These are phyloP conservation scores for Phaffia rhodozyma DNA, from an alignment of 1,284 basidiomycete species.

Conservation along the genomic window DNA sequence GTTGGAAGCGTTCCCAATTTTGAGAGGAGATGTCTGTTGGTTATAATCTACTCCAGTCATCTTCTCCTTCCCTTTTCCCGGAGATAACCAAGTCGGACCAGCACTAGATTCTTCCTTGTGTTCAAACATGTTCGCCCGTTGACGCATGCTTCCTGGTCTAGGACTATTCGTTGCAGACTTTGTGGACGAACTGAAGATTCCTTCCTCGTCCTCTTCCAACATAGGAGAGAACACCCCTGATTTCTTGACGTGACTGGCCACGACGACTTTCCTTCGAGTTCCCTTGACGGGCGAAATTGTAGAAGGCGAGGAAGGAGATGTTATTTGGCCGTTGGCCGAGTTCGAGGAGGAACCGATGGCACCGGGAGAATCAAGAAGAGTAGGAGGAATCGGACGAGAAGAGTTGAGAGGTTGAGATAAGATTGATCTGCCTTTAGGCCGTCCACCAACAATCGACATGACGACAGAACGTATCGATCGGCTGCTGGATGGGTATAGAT, in stretches of 20 bases:
- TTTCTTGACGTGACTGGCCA: background rate
- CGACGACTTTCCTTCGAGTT: background rate
- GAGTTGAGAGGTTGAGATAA: background rate
- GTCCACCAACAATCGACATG: no score
- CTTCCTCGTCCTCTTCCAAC: conserved; percentile 15
- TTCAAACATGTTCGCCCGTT: no score
- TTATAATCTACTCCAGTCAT: background rate
- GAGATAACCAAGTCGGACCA: background rate
- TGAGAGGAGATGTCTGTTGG: background rate
- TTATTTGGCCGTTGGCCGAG: background rate
- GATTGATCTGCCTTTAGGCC: no score
- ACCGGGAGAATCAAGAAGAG: background rate
- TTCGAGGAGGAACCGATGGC: background rate
- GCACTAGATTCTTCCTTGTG: no score
- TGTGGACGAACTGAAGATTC: conserved; percentile 2
- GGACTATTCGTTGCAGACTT: no score
- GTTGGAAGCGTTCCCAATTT: no score
- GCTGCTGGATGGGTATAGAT: no score
- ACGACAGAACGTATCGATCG: no score
- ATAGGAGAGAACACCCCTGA: conserved; percentile 10
- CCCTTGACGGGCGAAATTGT: no score
- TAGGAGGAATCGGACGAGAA: background rate
- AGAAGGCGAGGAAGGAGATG: background rate
- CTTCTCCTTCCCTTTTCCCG: background rate
- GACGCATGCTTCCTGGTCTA: background rate